Base-by-base conservation (phyloP, 2,329 filamentous ascomycete genomes). In the Pyricularia sp. region DNA sequence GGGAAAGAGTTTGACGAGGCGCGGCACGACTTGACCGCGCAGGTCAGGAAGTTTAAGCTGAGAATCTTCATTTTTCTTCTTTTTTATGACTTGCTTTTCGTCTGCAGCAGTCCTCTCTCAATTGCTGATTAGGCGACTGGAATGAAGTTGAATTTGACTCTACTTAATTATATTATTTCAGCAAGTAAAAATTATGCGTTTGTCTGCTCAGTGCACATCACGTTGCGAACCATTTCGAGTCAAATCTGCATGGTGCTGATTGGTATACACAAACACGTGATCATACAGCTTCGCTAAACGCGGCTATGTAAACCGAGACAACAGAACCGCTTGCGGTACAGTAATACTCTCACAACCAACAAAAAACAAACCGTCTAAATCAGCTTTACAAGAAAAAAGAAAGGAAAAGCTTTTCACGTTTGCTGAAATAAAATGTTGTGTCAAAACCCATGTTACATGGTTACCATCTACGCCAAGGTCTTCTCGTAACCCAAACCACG, bases 11-110 rank as follows among this genome's bases (percentile, higher is more conserved):
- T 82, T 6, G 90, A 84, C 36, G 90, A 89, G 69, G 88, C 86
- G 81, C 96, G 97, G 90, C 95, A 99, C 69, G 91, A 85, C 84
- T 97, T 98, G 77, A 96, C 91, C 71, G 95, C 94, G 84, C 95
- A 99, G 75, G 93, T 95, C 72, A 98, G 84, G 81, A 99, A 99
- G 81, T 98, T 98, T 75, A 97, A 90, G 71, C 93, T 97, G 68
- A 98, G 88, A 71, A 98, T 84, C 80, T 98, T 98, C 95, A 99
- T 99, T 70, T 73, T 78, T 67, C 25, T 20, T 63, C 10, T 10
- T 61, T 99, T 25, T 63, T 20, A 6, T 61, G 31, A 6, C 4
- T 58, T 3, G 12, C 58, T 23, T 23, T 17, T 30, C 33, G 33
- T 10, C 30, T 26, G 33, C n/a, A 3, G n/a, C 33, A n/a, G 33